Base-by-base conservation (phyloP, 495 filamentous ascomycete species). In the Penicillium samsonianum region DNA sequence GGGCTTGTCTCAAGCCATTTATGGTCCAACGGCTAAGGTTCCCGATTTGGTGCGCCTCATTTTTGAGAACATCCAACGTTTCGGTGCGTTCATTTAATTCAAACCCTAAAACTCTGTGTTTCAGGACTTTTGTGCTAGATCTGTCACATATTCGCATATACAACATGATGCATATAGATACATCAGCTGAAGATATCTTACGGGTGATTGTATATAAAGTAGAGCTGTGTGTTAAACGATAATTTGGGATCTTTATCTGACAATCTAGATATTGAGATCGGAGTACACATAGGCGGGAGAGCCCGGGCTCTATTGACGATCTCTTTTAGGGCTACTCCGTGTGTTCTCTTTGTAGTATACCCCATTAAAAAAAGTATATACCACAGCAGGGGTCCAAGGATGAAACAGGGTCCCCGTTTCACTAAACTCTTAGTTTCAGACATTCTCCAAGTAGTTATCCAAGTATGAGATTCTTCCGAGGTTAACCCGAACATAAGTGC, bases 341-440 rank as follows among this genome's bases (percentile, higher is more conserved):
- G 1, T 11, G 33, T 37, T 37, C 33, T 37, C 33, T 6, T 7
- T n/a, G 14, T 33, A 33, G 31, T 33, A 53, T 22, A 30, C 23
- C 20, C 22, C 4, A 30, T 12, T 4, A 33, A 14, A 5, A 37
- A 37, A 35, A 14, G 33, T 37, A 37, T 16, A 26, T 48, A 11
- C 42, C 2, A 14, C 35, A 26, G 43, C n/a, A n/a, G 53, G 31
- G 53, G 26, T 40, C 43, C 0, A 17, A 20, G 53, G 19, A 59
- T 63, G 56, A 63, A 63, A 63, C 60, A 58, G 51, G 41, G 38
- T 57, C 43, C 23, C 44, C 57, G 61, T 63, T 63, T 59, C 57
- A 59, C 43, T 25, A 42, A 41, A 33, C n/a, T 23, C 51, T 31
- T 25, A 43, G 30, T 20, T 50, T 62, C 30, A 38, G 33, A 37